Evolutionary conservation across 2,329 filamentous ascomycete genomes (phyloP).

Genomic region (Sphaerulina musiva): DNA sequence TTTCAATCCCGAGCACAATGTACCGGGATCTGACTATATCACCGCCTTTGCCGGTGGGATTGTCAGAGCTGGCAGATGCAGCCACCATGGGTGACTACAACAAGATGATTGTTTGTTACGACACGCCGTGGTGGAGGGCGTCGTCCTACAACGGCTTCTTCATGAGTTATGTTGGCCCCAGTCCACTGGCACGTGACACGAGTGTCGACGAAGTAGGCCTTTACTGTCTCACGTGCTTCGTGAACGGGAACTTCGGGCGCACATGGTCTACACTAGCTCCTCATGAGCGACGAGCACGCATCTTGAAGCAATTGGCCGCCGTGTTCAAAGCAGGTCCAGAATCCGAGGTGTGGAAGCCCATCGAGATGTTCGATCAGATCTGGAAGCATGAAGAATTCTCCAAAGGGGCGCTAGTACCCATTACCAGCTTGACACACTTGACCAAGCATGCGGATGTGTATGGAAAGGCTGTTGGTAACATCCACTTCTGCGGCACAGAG

Average conservation of each 20-base stretch:
- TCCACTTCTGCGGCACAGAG: slow-evolving; percentile 14
- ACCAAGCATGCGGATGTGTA: slow-evolving; percentile 6
- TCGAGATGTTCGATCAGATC: slow-evolving; percentile 7
- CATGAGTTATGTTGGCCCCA: slow-evolving; percentile 4
- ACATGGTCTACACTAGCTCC: slow-evolving; percentile 4
- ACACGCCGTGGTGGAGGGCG: slow-evolving; percentile 6
- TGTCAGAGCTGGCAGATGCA: not conserved
- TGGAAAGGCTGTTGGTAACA: slow-evolving; percentile 5
- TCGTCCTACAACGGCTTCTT: slow-evolving; percentile 7
- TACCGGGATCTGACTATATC: slow-evolving; percentile 4
- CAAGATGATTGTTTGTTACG: slow-evolving; percentile 5
- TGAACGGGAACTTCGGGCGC: not conserved
- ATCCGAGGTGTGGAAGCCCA: slow-evolving; percentile 1
- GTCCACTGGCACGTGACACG: slow-evolving; percentile 2
- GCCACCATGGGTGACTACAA: slow-evolving; percentile 6
- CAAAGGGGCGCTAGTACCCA: slow-evolving; percentile 1
- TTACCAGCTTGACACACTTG: slow-evolving; percentile 1
- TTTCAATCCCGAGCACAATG: slow-evolving; percentile 4
- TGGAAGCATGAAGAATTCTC: slow-evolving; percentile 6
- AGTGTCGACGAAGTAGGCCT: not conserved
- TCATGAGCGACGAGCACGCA: slow-evolving; percentile 1
- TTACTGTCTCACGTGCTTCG: slow-evolving; percentile 9
- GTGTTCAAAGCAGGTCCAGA: slow-evolving; percentile 5
- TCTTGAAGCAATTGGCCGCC: slow-evolving; percentile 6
- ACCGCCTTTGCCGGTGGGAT: not conserved